Evolutionary conservation across 179 eudicot species (phyloP).

Genomic region (Gypsophila paniculata): DNA sequence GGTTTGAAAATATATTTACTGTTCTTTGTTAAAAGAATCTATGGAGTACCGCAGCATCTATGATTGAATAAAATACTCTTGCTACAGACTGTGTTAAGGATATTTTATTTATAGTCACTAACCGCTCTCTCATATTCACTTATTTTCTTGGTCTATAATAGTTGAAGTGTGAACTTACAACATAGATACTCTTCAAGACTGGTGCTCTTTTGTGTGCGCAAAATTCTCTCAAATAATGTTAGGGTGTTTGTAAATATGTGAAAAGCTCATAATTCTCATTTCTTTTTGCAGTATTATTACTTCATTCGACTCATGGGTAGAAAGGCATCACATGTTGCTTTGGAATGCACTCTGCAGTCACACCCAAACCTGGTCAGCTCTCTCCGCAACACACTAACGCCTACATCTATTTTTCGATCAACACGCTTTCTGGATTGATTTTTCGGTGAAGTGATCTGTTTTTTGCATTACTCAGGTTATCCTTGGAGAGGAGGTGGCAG

Average conservation of each 20-base stretch:
- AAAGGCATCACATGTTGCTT: constrained; percentile 93
- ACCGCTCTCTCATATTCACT: neutral
- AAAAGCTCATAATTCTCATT: constrained; percentile 20
- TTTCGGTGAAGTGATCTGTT: neutral
- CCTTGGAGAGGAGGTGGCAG: constrained; percentile 94
- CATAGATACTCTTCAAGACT: neutral
- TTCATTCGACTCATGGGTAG: constrained; percentile 97
- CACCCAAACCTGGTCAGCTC: constrained; percentile 90
- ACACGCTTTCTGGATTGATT: neutral
- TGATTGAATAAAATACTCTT: constrained; percentile 6
- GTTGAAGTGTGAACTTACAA: neutral
- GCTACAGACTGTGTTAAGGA: neutral
- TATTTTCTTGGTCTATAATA: constrained; percentile 2
- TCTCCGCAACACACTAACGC: constrained; percentile 10
- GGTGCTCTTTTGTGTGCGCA: neutral
- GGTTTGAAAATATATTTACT: too few relatives aligned
- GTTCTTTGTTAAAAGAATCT: too few relatives aligned
- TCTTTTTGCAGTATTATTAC: constrained; percentile 73
- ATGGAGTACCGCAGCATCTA: neutral
- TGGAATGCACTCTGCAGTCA: constrained; percentile 97
- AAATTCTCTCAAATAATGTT: neutral
- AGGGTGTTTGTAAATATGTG: neutral
- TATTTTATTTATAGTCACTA: neutral
- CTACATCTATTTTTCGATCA: neutral
- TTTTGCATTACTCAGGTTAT: constrained; percentile 49